Evolutionary conservation across 1,284 basidiomycete species (phyloP), one percentile per base, ranked within the genome.

Genomic region (Moesziomyces parantarcticus): DNA sequence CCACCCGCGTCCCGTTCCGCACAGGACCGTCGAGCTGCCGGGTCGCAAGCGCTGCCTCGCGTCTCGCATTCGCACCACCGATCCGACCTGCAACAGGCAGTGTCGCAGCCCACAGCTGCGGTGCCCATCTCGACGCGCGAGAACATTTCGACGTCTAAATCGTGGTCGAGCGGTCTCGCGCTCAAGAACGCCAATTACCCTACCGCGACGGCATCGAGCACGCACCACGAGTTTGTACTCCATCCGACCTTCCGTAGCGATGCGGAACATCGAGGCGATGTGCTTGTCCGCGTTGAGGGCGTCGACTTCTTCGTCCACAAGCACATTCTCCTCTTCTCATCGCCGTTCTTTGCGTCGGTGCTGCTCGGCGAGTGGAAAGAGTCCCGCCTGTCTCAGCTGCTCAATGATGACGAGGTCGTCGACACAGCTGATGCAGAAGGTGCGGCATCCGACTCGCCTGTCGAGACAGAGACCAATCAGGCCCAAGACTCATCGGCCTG

Each of bases 261-360:
- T 26, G 69, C 75, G 5, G 64, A 71, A 22, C 45, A 59, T 34
- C 23, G 66, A 16, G 77, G 77, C 29, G 67, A 77, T 48, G 75
- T 78, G 25, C 40, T 75, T 22, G 64, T 78, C 34, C 43, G 58
- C 7, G 71, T 68, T 25, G 54, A 63, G 1, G 75, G 58, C 5
- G 61, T 68, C n/a, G 61, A 75, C 36, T 78, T 77, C 20, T 78
- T 58, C 40, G 75, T 77, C 21, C 77, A 78, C 41, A 70, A 65
- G 43, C 62, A 76, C 26, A 50, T 77, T 8, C 53, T 79, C 29
- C 36, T 66, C 47, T 79, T 72, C 39, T 62, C 73, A 0, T 65
- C 58, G 20, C 71, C 77, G 18, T 79, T 79, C 50, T 79, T 79
- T 36, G 51, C 60, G 11, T 54, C 61, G 16, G 36, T 77, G 5